A percentile compares a stretch with the other conserved stretches of the same genome.
Conservation (phyloP, 768 basidiomycete genomes). For the Leucosporidium creatinivorum region DNA sequence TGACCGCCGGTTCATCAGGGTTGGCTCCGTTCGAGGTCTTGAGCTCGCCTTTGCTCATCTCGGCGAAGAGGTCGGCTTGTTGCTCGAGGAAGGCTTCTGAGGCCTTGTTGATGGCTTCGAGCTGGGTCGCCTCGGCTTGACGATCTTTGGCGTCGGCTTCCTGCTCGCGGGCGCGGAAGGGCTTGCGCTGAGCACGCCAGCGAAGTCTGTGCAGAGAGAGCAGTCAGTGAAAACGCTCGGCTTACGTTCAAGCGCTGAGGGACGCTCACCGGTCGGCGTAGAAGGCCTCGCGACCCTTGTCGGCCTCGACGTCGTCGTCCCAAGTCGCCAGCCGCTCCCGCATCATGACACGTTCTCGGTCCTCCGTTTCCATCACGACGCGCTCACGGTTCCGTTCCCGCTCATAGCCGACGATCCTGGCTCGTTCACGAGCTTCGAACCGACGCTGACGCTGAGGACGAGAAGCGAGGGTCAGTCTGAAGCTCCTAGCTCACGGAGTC, state of each 20-base stretch:
- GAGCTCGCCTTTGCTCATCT: background rate
- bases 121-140: conserved; percentile 72
- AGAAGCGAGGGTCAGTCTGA: background rate
- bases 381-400: conserved; percentile 47
- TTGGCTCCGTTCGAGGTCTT: background rate
- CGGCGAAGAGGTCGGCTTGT: conserved; percentile 36
- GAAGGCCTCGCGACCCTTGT: conserved; percentile 85
- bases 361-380: conserved; percentile 65
- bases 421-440: conserved; percentile 83
- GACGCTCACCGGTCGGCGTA: conserved; percentile 73
- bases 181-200: conserved; percentile 72
- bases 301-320: conserved; percentile 81
- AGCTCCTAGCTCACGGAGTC: background rate
- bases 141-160: conserved; percentile 76
- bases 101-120: conserved; percentile 76
- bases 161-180: conserved; percentile 67
- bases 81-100: conserved; percentile 74
- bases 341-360: conserved; percentile 53
- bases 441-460: conserved; percentile 70
- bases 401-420: conserved; percentile 53
- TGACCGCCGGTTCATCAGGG: conserved; percentile 21
- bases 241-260: background rate
- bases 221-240: background rate
- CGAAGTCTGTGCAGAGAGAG: conserved; percentile 51
- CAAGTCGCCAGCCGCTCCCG: conserved; percentile 70